Evolutionary conservation across 768 basidiomycete genomes (phyloP), one percentile per base, ranked within the genome.

Genomic region (Aureoboletus auriporus): DNA sequence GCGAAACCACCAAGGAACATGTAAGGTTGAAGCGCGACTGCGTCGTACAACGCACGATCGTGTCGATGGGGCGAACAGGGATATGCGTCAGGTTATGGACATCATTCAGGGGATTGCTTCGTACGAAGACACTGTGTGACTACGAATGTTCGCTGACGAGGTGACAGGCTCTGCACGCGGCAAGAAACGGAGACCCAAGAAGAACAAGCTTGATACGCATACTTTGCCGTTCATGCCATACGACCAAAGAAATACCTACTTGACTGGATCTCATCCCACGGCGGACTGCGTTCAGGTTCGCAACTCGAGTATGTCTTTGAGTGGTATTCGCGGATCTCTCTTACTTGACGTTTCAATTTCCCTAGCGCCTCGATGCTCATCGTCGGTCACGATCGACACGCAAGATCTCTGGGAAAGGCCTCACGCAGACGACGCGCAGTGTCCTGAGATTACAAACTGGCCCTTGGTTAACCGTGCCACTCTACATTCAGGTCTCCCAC

Each of bases 191-290:
- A 40, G 39, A 8, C 26, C 23, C 26, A 41, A 16, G 31, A 38
- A 23, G 20, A 23, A 23, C 20, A 23, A 46, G 11, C 40, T 23
- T 2, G 47, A 33, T 27, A 20, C 48, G 10, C 26, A 8, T 5
- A 28, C 27, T 12, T 12, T 37, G 8, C 44, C 44, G 6, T 64
- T 41, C 40, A 41, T 66, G 20, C 57, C 65, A 10, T 60, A 65
- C 2, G 55, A 61, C 5, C 79, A 78, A 34, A 83, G 78, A 78
- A 76, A 77, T 54, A 72, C 73, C 34, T 81, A 75, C 20, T 23
- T 13, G 6, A 11, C 11, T 58, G 80, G 75, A 1, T 75, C 80
- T 6, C 71, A 72, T 30, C 80, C 80, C 10, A 55, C 53, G 14
- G 51, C 78, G 8, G 71, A 72, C 39, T 62, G 63, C 29, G 63